phyloP scores from a whole-genome alignment of 2,329 filamentous ascomycete genomes.

The Periconia macrospinosa region DNA sequence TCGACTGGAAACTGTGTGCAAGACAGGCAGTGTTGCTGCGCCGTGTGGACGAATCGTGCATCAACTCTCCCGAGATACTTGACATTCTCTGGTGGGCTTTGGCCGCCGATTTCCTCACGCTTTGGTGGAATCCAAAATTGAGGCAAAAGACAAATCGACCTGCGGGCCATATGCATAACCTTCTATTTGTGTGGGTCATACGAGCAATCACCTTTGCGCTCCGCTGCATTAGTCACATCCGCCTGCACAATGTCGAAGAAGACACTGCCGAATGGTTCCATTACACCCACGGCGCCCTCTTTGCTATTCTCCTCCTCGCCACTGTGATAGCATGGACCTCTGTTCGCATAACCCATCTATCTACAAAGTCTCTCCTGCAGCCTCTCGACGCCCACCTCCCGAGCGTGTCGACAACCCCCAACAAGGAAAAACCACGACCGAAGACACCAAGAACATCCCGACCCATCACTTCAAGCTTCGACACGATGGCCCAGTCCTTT shows the following conservation, averaged over 20 bases:
- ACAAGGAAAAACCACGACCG: slow-evolving; percentile 18
- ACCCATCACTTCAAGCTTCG: slow-evolving; percentile 33
- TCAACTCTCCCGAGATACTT: slow-evolving; percentile 22
- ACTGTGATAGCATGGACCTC: slow-evolving; percentile 48
- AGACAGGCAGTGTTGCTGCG: slow-evolving; percentile 19
- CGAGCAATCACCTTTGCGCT: slow-evolving; percentile 63
- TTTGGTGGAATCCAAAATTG: slow-evolving; percentile 72
- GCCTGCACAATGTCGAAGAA: slow-evolving; percentile 2
- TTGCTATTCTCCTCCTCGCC: slow-evolving; percentile 37
- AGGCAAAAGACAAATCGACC: slow-evolving; percentile 63
- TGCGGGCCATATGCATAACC: slow-evolving; percentile 56
- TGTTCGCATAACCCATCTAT: slow-evolving; percentile 59
- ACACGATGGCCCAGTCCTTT: slow-evolving; percentile 39
- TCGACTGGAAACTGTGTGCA: slow-evolving; percentile 22
- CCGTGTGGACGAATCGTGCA: slow-evolving; percentile 29
- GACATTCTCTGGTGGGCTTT: slow-evolving; percentile 42
- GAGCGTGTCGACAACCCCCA: slow-evolving; percentile 12
- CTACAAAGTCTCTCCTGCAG: slow-evolving; percentile 27
- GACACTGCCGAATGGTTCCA: neutral
- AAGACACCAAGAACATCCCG: slow-evolving; percentile 27
- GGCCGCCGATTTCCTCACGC: slow-evolving; percentile 53
- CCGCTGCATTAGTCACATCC: slow-evolving; percentile 44
- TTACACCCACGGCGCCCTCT: slow-evolving; percentile 61
- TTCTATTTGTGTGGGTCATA: slow-evolving; percentile 67
- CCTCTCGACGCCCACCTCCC: slow-evolving; percentile 29